phyloP scores from a whole-genome alignment of 805 yeast genomes.

The Lachancea kluyveri region DNA sequence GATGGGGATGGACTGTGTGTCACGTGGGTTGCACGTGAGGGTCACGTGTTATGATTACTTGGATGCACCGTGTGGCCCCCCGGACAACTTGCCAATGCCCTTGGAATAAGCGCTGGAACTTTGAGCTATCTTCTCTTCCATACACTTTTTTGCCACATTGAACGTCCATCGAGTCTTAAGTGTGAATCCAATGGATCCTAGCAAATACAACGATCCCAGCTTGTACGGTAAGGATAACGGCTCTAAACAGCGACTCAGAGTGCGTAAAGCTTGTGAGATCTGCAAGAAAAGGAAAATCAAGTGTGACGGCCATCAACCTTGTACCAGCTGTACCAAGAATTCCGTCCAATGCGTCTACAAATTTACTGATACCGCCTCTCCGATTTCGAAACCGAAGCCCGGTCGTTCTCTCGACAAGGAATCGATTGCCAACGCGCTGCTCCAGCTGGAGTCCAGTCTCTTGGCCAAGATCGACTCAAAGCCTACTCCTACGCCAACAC shows the following conservation, averaged over 20 bases:
- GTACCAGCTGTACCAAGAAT: constrained; percentile 38
- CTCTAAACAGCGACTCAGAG: constrained; percentile 12
- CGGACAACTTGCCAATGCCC: no score
- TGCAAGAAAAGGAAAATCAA: constrained; percentile 28
- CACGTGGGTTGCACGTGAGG: no score
- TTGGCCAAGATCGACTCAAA: no score
- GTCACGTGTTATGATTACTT: no score
- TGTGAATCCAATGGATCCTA: no score
- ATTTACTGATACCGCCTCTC: not conserved
- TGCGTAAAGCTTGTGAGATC: constrained; percentile 18
- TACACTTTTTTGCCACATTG: not conserved
- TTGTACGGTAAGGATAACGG: not conserved
- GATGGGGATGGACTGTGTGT: no score
- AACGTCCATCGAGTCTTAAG: no score
- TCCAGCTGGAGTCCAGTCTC: not conserved
- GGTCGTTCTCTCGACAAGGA: not conserved
- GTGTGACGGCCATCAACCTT: constrained; percentile 42
- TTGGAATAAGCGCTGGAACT: constrained; percentile 1
- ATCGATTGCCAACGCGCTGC: not conserved
- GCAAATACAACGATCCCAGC: not conserved
- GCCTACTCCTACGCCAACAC: no score
- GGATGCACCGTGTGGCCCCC: no score
- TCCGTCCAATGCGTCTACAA: constrained; percentile 37
- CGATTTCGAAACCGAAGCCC: not conserved
- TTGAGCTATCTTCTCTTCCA: not conserved